These are phyloP conservation scores for Paecilomyces sp. DNA, from an alignment of 2,329 filamentous ascomycete species.

Conservation along the genomic window DNA sequence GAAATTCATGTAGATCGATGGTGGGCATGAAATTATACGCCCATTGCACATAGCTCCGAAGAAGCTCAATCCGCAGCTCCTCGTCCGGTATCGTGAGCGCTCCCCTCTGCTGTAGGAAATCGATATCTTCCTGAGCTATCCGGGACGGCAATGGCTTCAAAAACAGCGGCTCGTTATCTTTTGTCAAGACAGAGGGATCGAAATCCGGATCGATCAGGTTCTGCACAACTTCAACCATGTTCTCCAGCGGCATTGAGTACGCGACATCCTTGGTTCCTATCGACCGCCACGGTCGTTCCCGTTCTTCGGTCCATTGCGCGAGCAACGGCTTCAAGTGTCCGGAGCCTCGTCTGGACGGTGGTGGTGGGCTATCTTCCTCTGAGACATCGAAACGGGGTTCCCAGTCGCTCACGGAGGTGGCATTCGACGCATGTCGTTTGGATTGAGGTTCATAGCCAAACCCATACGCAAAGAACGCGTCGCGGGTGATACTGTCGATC, in stretches of 20 bases:
- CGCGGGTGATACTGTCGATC: not conserved
- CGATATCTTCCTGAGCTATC: slow-evolving; percentile 69
- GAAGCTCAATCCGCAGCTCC: slow-evolving; percentile 64
- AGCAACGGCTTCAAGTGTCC: not conserved
- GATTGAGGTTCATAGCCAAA: not conserved
- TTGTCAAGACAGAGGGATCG: slow-evolving; percentile 24
- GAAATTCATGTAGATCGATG: slow-evolving; percentile 55
- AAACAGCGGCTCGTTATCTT: slow-evolving; percentile 48
- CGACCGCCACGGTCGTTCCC: slow-evolving; percentile 15
- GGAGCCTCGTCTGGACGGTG: not conserved
- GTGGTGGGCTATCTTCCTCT: not conserved
- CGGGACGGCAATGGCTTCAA: slow-evolving; percentile 68
- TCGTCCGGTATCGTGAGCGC: slow-evolving; percentile 65
- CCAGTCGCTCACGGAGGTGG: not conserved
- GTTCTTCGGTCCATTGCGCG: not conserved
- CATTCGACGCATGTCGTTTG: not conserved
- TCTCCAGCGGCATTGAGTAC: slow-evolving; percentile 23
- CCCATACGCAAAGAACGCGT: not conserved
- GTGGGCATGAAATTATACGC: slow-evolving; percentile 89
- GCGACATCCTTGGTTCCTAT: slow-evolving; percentile 22
- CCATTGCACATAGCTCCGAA: slow-evolving; percentile 74
- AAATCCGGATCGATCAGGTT: slow-evolving; percentile 32
- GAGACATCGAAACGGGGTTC: not conserved
- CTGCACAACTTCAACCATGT: slow-evolving; percentile 32
- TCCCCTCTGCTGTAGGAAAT: slow-evolving; percentile 72